Evolutionary conservation across 768 basidiomycete species (phyloP).

Genomic region (Amanita muscaria): DNA sequence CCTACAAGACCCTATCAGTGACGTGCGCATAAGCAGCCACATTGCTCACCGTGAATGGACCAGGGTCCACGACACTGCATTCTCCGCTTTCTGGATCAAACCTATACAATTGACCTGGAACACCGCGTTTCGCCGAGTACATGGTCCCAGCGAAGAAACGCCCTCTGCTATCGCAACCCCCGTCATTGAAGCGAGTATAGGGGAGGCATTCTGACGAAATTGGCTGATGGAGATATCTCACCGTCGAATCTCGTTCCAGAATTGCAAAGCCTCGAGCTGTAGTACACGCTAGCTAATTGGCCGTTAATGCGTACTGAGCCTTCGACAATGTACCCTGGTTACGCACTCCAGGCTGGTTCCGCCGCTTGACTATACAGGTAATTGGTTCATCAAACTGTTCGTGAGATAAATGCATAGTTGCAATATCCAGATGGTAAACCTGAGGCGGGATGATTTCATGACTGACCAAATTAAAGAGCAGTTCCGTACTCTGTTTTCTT

Average conservation of each 20-base stretch:
- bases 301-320: neutral
- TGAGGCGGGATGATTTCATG: constrained; percentile 15
- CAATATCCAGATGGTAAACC: constrained; percentile 45
- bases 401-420: constrained; percentile 27
- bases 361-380: constrained; percentile 49
- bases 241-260: constrained; percentile 31
- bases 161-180: constrained; percentile 55
- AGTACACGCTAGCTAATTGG: constrained; percentile 46
- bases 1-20: constrained; percentile 24
- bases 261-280: constrained; percentile 49
- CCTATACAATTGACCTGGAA: constrained; percentile 50
- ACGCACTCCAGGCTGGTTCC: constrained; percentile 35
- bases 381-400: constrained; percentile 49
- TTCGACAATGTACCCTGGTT: constrained; percentile 1
- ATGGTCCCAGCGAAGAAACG: constrained; percentile 63
- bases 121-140: constrained; percentile 36
- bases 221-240: constrained; percentile 45
- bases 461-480: neutral
- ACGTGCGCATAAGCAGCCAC: neutral
- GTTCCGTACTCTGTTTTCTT: constrained; percentile 37
- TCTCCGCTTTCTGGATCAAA: constrained; percentile 43
- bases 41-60: constrained; percentile 51
- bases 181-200: constrained; percentile 61
- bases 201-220: constrained; percentile 31
- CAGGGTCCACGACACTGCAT: constrained; percentile 47